phyloP scores from a whole-genome alignment of 805 yeast species.

The Candida endomychidarum region DNA sequence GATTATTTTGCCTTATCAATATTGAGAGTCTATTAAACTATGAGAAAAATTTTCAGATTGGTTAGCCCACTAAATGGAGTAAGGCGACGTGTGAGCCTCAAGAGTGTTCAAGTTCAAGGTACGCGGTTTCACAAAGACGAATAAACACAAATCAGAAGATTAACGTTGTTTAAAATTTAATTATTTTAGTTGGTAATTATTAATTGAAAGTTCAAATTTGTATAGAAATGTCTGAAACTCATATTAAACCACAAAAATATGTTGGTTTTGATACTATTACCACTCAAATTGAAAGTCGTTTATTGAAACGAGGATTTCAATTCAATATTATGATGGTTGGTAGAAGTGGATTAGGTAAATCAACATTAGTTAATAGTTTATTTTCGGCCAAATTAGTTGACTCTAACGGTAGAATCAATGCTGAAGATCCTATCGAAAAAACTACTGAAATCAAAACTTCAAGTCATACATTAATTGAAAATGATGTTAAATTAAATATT shows the following conservation, averaged over 20 bases:
- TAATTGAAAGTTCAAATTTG: no score
- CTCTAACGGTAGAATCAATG: slow-evolving; percentile 67
- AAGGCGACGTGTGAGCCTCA: neutral
- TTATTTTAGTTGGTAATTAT: neutral
- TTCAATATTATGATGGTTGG: slow-evolving; percentile 95
- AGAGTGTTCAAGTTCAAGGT: neutral
- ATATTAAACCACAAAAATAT: slow-evolving; percentile 44
- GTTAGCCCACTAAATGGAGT: neutral
- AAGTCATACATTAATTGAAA: slow-evolving; percentile 73
- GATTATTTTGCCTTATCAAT: no score
- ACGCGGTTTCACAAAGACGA: slow-evolving; percentile 8
- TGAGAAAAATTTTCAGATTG: slow-evolving; percentile 11
- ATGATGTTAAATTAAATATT: slow-evolving; percentile 80
- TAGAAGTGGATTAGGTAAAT: slow-evolving; percentile 86
- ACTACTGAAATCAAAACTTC: slow-evolving; percentile 82
- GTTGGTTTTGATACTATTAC: slow-evolving; percentile 98
- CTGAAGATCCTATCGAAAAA: slow-evolving; percentile 73
- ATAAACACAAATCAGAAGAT: slow-evolving; percentile 5
- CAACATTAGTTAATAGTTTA: slow-evolving; percentile 86
- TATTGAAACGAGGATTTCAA: slow-evolving; percentile 90
- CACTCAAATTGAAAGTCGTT: slow-evolving; percentile 87
- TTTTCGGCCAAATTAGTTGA: slow-evolving; percentile 79
- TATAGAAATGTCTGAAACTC: neutral
- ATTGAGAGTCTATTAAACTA: neutral
- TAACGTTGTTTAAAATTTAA: neutral